These are phyloP conservation scores for Hibiscus mutabilis DNA, from an alignment of 345 rosid genomes.

Conservation along the genomic window DNA sequence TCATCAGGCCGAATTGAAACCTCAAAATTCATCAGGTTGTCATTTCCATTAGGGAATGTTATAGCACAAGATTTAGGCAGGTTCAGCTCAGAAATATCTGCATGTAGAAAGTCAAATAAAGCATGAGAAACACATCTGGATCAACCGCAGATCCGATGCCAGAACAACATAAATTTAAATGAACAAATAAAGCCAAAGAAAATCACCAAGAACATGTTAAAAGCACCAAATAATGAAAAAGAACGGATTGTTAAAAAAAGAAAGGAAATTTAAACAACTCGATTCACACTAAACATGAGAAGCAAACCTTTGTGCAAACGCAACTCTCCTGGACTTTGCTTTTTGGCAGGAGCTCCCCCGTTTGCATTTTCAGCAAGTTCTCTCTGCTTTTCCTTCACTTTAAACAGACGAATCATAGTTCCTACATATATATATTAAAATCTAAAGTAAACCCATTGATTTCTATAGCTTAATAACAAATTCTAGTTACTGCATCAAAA, in stretches of 20 bases:
- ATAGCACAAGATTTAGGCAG: conserved; percentile 61
- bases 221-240: background rate
- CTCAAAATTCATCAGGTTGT: conserved; percentile 77
- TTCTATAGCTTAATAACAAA: background rate
- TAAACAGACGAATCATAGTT: conserved; percentile 70
- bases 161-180: background rate
- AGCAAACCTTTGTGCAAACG: conserved; percentile 75
- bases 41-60: conserved; percentile 73
- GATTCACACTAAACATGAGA: background rate
- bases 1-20: conserved; percentile 77
- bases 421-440: conserved; percentile 13
- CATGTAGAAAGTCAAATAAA: background rate
- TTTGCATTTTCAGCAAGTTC: conserved; percentile 61
- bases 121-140: background rate
- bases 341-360: conserved; percentile 52
- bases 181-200: too few species aligned
- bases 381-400: conserved; percentile 83
- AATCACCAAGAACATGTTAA: background rate
- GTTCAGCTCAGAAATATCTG: conserved; percentile 76
- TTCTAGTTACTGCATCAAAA: background rate
- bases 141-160: background rate
- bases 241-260: background rate
- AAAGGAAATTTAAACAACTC: background rate
- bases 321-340: conserved; percentile 79
- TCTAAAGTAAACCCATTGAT: background rate